Conservation (phyloP, 2,329 filamentous ascomycete genomes). For the Stachybotrys chartarum region DNA sequence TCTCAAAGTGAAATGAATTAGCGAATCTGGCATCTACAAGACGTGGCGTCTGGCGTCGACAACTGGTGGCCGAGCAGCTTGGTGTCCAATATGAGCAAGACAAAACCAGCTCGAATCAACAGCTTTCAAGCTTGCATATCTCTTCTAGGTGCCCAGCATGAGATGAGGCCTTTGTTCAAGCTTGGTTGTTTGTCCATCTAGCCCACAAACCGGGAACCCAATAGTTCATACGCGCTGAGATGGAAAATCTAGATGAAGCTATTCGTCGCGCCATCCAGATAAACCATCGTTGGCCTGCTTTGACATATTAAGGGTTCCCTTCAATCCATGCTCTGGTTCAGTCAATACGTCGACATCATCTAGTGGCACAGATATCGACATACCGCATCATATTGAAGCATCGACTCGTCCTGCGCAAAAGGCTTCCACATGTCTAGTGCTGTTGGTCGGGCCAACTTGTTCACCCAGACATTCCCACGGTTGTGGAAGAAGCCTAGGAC, state of each 20-base stretch:
- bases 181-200: too few relatives aligned
- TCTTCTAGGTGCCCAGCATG: too few relatives aligned
- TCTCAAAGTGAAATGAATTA: background rate
- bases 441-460: slow-evolving; percentile 8
- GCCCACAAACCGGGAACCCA: too few relatives aligned
- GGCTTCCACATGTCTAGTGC: slow-evolving; percentile 19
- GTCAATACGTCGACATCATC: too few relatives aligned
- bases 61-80: background rate
- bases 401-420: background rate
- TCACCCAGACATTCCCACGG: slow-evolving; percentile 12
- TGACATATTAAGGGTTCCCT: too few relatives aligned
- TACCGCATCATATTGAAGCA: background rate
- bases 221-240: too few relatives aligned
- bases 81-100: background rate
- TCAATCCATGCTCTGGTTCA: too few relatives aligned
- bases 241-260: too few relatives aligned
- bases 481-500: slow-evolving; percentile 13
- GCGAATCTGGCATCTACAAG: background rate
- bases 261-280: too few relatives aligned
- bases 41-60: background rate
- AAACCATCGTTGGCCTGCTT: too few relatives aligned
- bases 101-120: background rate
- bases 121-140: background rate
- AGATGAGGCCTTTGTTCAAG: too few relatives aligned
- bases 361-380: background rate